Conservation (phyloP, 192 early-diverging fungal species). For the Linnemannia exigua region DNA sequence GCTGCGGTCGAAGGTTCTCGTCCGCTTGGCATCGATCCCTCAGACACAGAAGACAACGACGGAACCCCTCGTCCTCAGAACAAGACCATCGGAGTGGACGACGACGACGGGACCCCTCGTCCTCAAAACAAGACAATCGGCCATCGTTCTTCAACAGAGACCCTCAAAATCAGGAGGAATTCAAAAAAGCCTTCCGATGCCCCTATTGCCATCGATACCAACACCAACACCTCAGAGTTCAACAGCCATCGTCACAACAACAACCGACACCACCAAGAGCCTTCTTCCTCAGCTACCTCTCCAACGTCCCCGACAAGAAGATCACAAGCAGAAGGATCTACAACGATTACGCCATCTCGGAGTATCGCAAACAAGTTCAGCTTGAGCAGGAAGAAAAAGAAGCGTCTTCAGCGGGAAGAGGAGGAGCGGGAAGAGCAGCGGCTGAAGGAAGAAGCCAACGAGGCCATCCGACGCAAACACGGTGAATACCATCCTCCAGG, state of each 20-base stretch:
- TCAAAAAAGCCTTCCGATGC: neutral
- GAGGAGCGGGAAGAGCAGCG: conserved; percentile 31
- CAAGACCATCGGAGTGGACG: conserved; percentile 19
- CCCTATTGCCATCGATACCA: neutral
- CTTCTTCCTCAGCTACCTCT: conserved; percentile 12
- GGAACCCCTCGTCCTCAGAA: conserved; percentile 10
- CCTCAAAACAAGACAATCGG: conserved; percentile 24
- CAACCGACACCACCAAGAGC: neutral
- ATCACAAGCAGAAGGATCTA: neutral
- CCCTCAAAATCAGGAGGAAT: conserved; percentile 7
- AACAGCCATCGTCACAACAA: neutral
- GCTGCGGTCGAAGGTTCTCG: neutral
- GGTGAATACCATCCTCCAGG: conserved; percentile 53
- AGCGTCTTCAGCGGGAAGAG: conserved; percentile 20
- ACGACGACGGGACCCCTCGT: conserved; percentile 4
- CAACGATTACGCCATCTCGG: neutral
- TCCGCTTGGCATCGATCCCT: neutral
- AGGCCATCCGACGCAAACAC: conserved; percentile 48
- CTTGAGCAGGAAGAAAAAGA: conserved; percentile 35
- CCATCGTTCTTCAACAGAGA: conserved; percentile 24
- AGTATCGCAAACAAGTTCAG: conserved; percentile 12
- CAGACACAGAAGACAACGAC: conserved; percentile 12
- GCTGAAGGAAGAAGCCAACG: conserved; percentile 38
- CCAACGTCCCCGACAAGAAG: conserved; percentile 6
- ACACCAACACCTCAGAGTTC: neutral